Percentiles rank a stretch among this genome's conserved stretches.
Conservation (phyloP, 352 stramenopile genomes). For the Thraustochytrium aureum region DNA sequence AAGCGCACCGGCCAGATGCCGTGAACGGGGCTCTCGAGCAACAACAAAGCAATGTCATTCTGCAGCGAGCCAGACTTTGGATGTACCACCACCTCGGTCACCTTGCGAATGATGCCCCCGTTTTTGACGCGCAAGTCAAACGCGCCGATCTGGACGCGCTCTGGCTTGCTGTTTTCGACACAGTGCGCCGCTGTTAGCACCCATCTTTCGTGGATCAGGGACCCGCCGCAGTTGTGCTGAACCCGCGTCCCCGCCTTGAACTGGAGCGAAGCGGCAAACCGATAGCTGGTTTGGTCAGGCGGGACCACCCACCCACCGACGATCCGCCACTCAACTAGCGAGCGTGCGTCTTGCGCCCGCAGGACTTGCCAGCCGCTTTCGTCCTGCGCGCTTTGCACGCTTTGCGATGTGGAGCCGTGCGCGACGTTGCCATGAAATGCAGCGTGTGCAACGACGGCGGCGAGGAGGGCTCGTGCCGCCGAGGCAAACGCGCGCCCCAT, state of each 20-base stretch:
- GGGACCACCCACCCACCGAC: conserved; percentile 29
- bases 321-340: background rate
- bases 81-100: conserved; percentile 1
- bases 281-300: background rate
- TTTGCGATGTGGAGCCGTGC: background rate
- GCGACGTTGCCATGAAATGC: background rate
- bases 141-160: background rate
- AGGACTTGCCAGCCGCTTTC: background rate
- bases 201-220: conserved; percentile 66
- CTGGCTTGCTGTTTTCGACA: conserved; percentile 56
- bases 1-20: background rate
- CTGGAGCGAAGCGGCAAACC: background rate
- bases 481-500: background rate
- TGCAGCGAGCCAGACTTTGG: background rate
- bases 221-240: conserved; percentile 62
- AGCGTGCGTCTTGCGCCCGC: background rate
- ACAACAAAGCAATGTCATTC: conserved; percentile 34
- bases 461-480: background rate
- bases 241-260: background rate
- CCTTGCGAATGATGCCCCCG: conserved; percentile 19
- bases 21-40: background rate
- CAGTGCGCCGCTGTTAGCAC: conserved; percentile 71
- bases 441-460: background rate
- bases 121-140: background rate
- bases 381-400: background rate